phyloP scores from a whole-genome alignment of 495 filamentous ascomycete genomes.

The Trichoderma gamsii region DNA sequence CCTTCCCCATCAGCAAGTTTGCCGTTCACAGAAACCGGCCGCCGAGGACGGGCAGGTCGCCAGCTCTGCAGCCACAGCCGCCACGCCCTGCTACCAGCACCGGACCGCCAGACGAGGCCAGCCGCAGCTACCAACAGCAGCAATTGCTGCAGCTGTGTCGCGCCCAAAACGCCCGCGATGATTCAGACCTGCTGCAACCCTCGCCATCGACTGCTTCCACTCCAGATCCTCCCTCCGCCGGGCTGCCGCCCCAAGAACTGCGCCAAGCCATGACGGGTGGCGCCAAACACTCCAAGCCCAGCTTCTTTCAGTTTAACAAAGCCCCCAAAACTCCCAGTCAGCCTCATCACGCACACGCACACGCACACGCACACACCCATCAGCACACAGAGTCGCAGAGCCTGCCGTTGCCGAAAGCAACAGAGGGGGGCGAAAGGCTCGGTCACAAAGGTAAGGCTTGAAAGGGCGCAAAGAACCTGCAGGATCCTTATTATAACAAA shows the following conservation, averaged over 20 bases:
- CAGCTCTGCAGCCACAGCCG: constrained; percentile 15
- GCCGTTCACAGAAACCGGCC: constrained; percentile 9
- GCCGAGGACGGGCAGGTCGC: not conserved
- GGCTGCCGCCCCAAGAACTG: constrained; percentile 31
- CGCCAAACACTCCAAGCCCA: constrained; percentile 31
- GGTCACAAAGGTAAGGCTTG: constrained; percentile 28
- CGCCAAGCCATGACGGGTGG: constrained; percentile 25
- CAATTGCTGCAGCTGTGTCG: constrained; percentile 1
- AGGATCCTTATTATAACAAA: not conserved
- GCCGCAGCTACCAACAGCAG: not conserved
- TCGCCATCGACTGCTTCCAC: constrained; percentile 7
- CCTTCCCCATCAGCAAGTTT: constrained; percentile 13
- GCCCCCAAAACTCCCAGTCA: constrained; percentile 35
- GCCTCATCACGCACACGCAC: constrained; percentile 19
- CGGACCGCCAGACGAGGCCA: constrained; percentile 7
- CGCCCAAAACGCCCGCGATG: constrained; percentile 1
- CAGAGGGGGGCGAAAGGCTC: constrained; percentile 23
- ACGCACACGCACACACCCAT: constrained; percentile 21
- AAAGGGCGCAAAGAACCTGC: not conserved
- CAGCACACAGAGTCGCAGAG: constrained; percentile 30
- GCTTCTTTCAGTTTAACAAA: constrained; percentile 44
- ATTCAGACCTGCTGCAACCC: not conserved
- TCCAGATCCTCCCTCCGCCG: constrained; percentile 13
- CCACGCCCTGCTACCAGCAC: constrained; percentile 5
- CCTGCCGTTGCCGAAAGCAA: constrained; percentile 41